Percentiles rank a stretch among this genome's conserved stretches.
phyloP scores from a whole-genome alignment of 371 early-diverging fungal species.

The Mucor plumbeus region DNA sequence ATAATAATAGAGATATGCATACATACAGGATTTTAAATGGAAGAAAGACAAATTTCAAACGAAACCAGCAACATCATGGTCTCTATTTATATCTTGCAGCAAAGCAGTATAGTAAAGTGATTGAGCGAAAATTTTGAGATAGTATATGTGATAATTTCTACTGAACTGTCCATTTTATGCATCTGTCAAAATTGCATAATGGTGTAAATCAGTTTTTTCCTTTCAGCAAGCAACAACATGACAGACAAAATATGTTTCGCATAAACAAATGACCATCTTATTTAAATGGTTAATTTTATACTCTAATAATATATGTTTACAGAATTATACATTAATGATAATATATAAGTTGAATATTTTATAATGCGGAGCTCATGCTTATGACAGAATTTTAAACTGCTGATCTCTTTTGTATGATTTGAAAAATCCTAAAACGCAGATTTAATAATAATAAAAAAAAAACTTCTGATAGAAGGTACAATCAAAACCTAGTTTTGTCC shows the following conservation, averaged over 20 bases:
- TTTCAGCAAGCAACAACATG: no score
- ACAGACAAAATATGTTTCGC: no score
- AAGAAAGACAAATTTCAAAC: constrained; percentile 6
- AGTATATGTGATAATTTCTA: no score
- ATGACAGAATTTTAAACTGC: not conserved
- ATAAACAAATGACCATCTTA: no score
- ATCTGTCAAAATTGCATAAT: no score
- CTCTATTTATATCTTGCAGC: not conserved
- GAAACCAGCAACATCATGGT: not conserved
- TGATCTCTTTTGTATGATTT: not conserved
- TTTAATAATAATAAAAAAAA: not conserved
- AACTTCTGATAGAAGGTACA: not conserved
- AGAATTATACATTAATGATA: no score
- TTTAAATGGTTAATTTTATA: no score
- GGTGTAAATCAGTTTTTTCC: no score
- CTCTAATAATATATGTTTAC: no score
- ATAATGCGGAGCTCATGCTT: not conserved
- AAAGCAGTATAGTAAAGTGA: not conserved
- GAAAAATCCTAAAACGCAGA: not conserved
- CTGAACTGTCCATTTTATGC: no score
- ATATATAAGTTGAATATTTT: not conserved
- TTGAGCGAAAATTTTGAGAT: not conserved
- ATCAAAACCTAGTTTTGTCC: not conserved
- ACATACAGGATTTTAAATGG: not conserved
- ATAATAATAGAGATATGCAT: constrained; percentile 5